Conservation (phyloP, 2,329 filamentous ascomycete genomes). For the Pseudodiploospora longispora region DNA sequence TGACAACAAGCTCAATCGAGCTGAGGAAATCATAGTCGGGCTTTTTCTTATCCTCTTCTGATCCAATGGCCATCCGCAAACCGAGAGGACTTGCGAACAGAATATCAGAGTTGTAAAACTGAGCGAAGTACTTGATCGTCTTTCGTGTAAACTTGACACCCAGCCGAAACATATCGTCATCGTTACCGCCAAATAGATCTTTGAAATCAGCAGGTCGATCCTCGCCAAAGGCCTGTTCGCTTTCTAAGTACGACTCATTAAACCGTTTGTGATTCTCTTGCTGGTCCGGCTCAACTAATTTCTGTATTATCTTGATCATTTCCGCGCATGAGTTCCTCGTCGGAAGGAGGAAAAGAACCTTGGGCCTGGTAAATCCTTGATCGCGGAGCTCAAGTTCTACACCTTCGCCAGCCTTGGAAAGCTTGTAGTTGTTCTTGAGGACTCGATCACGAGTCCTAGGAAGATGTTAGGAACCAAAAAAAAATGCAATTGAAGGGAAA, state of each 20-base stretch:
- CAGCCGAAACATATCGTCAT: slow-evolving; percentile 93
- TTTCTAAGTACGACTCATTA: slow-evolving; percentile 68
- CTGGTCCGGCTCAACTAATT: slow-evolving; percentile 73
- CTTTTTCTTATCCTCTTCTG: slow-evolving; percentile 53
- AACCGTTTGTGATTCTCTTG: slow-evolving; percentile 95
- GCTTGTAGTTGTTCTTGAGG: slow-evolving; percentile 81
- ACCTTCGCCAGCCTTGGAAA: slow-evolving; percentile 57
- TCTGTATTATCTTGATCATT: slow-evolving; percentile 68
- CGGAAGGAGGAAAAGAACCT: slow-evolving; percentile 82
- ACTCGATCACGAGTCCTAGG: slow-evolving; percentile 74
- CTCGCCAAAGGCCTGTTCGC: slow-evolving; percentile 54
- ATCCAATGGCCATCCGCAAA: slow-evolving; percentile 81
- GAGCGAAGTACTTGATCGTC: slow-evolving; percentile 87
- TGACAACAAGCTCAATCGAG: slow-evolving; percentile 81
- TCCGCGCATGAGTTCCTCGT: slow-evolving; percentile 80
- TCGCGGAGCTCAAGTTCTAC: slow-evolving; percentile 71
- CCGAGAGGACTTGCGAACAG: slow-evolving; percentile 87
- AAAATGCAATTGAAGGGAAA: background rate
- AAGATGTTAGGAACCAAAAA: slow-evolving; percentile 7
- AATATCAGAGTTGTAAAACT: slow-evolving; percentile 95
- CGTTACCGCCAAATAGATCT: slow-evolving; percentile 86
- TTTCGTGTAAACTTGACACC: slow-evolving; percentile 97
- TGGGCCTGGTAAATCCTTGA: slow-evolving; percentile 91
- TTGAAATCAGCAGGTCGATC: slow-evolving; percentile 80
- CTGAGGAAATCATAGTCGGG: slow-evolving; percentile 85